Base-by-base conservation (phyloP, 2,329 filamentous ascomycete genomes). In the Colletotrichum salicis region DNA sequence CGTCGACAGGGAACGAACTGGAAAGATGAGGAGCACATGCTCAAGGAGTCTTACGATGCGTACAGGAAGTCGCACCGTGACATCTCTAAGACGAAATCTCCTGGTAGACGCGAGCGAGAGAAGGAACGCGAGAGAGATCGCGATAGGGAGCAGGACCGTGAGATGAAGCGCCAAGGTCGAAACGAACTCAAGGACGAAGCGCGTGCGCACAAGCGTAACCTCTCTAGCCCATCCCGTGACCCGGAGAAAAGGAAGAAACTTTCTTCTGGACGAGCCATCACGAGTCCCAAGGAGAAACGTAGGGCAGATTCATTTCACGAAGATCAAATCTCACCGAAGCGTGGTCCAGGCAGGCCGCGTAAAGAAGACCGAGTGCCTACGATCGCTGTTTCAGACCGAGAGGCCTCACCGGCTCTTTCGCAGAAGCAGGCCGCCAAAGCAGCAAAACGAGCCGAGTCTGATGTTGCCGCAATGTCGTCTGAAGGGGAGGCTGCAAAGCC, bases 1-100 rank as follows among this genome's bases (percentile, higher is more conserved):
- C 91, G 94, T 59, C 91, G 94, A 52, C 91, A 91, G 75, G 96
- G 96, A 0, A 94, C 95, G 8, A 93, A 94, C 72, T 98, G 95
- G 94, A 92, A 96, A 79, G 91, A 96, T 73, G 96, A 99, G 80
- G 91, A 93, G 74, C 89, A 94, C 55, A 85, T 97, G 67, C 82
- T 99, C 60, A 95, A 95, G 79, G 88, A 91, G 51, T 90, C 93
- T 4, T 95, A 91, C 75, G 92, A 95, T 69, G 88, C 89, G 35
- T 90, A 89, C 75, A 89, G 86, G 74, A 88, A 87, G 66, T 80
- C 80, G 2, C 84, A 87, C 61, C 88, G 87, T 74, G 84, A 86
- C 24, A 76, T 78, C 13, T 75, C 80, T 22, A 90, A 88, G 74
- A 82, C 80, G 4, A 88, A 87, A 70, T 88, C 88, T 24, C 87